Evolutionary conservation across 169 alveolate species (phyloP), one percentile per base, ranked within the genome.

Genomic region (Cryptosporidium baileyi): DNA sequence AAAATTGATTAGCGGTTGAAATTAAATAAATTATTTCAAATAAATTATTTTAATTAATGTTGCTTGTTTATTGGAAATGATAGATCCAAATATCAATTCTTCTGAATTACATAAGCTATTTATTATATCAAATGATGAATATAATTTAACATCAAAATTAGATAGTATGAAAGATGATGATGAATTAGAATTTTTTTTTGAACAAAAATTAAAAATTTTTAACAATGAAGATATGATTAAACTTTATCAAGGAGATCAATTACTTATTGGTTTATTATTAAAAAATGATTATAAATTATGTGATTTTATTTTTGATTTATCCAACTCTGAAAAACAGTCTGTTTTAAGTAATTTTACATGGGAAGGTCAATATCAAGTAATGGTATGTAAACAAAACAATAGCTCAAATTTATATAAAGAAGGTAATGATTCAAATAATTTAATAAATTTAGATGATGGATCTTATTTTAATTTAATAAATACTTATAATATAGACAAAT

Each of bases 311-410:
- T 74, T 74, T 74, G 85, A 74, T 45, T 6, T 74, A 4, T 57
- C 85, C 4, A 74, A 74, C 24, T 51, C 65, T 19, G 85, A 74
- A n/a, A 74, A 74, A 41, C 85, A 74, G 19, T 74, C 85, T 3
- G 85, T 74, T 7, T 51, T 74, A 36, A 74, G 61, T 19, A 74
- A 74, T 57, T 74, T 74, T 74, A 57, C 74, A 38, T 74, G 85
- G 85, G 85, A 74, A 24, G 85, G 85, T 1, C 85, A 74, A 19
- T 74, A 74, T 24, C 85, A 74, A 19, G 67, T 51, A 4, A 51
- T 74, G 59, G 43, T 54, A 13, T 22, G 60, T 0, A 74, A 57
- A 4, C 30, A 74, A 40, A 74, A 74, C 36, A 51, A 51, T 17
- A 17, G 49, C 32, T 11, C 36, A 11, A 44, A 74, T 6, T 24